Conservation (phyloP, 768 basidiomycete genomes). For the Boletus barrowsii region DNA sequence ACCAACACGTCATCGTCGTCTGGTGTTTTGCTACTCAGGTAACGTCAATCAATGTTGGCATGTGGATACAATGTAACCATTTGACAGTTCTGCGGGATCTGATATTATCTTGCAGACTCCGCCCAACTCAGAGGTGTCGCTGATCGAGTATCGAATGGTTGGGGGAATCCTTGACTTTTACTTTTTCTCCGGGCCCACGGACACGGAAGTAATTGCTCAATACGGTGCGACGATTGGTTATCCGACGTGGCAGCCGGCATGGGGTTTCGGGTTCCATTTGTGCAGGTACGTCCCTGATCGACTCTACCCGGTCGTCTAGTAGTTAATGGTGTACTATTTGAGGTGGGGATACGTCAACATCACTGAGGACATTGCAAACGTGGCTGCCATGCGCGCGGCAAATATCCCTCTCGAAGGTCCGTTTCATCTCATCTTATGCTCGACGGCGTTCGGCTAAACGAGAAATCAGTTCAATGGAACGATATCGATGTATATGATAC, state of each 20-base stretch:
- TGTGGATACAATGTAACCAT: constrained; percentile 4
- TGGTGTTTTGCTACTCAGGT: constrained; percentile 78
- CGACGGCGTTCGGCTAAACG: background rate
- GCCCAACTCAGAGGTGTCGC: constrained; percentile 47
- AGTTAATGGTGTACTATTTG: background rate
- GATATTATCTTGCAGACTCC: constrained; percentile 70
- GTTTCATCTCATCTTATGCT: background rate
- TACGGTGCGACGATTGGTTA: constrained; percentile 65
- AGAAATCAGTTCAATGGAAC: constrained; percentile 63
- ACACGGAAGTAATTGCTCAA: constrained; percentile 63
- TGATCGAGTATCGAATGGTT: constrained; percentile 70
- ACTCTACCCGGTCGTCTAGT: background rate
- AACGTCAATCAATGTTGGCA: constrained; percentile 1
- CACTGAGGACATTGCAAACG: constrained; percentile 53
- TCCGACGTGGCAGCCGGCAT: constrained; percentile 69
- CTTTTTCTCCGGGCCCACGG: constrained; percentile 58
- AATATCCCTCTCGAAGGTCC: constrained; percentile 75
- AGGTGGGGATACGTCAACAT: constrained; percentile 51
- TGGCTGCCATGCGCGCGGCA: constrained; percentile 61
- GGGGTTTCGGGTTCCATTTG: constrained; percentile 79
- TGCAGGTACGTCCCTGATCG: constrained; percentile 43
- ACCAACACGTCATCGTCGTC: constrained; percentile 58
- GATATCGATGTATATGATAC: constrained; percentile 75
- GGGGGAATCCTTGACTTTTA: constrained; percentile 79
- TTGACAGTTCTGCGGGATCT: constrained; percentile 57